These are phyloP conservation scores for Septoria petroselini DNA, from an alignment of 2,329 filamentous ascomycete species.

Conservation along the genomic window DNA sequence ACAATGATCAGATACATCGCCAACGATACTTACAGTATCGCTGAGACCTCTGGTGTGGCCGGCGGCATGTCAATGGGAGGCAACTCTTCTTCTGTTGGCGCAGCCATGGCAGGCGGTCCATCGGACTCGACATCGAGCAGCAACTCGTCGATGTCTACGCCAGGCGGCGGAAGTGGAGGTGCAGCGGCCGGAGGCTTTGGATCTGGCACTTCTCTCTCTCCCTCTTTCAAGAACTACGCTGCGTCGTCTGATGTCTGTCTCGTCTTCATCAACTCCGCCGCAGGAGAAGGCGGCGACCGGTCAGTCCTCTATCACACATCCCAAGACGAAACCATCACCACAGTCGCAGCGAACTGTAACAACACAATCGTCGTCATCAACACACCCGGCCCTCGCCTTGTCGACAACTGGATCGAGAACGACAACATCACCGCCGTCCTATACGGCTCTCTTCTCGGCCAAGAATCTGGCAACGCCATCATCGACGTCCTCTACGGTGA, in stretches of 20 bases:
- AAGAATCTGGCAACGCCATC: constrained; percentile 32
- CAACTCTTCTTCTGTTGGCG: constrained; percentile 13
- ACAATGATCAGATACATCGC: constrained; percentile 40
- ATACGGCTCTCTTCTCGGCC: constrained; percentile 34
- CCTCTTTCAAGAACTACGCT: constrained; percentile 20
- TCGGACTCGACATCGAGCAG: constrained; percentile 8
- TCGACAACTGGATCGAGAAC: constrained; percentile 34
- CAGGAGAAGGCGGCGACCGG: constrained; percentile 33
- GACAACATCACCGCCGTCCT: constrained; percentile 36
- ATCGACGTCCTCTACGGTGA: constrained; percentile 34
- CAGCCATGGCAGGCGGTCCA: not conserved
- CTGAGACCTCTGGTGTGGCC: constrained; percentile 3
- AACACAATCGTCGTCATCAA: constrained; percentile 36
- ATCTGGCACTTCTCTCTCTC: constrained; percentile 13
- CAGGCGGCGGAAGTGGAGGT: constrained; percentile 7
- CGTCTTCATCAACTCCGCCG: constrained; percentile 36
- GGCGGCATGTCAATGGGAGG: constrained; percentile 14
- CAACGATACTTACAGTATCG: constrained; percentile 33
- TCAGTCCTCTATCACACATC: constrained; percentile 28
- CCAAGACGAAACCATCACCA: constrained; percentile 30
- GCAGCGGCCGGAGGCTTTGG: constrained; percentile 11
- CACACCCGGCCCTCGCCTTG: constrained; percentile 30
- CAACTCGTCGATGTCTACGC: constrained; percentile 14
- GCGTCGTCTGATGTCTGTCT: constrained; percentile 32
- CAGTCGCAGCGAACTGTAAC: constrained; percentile 37